phyloP scores from a whole-genome alignment of 768 basidiomycete genomes.

The Saitozyma podzolica region DNA sequence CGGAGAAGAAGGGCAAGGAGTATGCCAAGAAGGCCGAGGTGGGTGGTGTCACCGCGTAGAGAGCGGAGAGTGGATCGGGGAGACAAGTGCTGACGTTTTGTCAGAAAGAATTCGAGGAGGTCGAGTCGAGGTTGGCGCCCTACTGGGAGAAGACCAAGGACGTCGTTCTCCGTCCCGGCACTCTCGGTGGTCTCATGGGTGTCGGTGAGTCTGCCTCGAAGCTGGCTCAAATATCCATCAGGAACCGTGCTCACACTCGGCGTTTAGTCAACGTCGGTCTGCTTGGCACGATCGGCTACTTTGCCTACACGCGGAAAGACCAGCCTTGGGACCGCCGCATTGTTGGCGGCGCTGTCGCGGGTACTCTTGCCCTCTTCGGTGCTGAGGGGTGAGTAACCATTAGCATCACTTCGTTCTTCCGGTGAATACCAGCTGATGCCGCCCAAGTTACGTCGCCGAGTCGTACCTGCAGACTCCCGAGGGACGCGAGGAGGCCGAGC shows the following conservation, averaged over 20 bases:
- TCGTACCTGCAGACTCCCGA: slow-evolving; percentile 63
- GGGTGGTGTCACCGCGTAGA: slow-evolving; percentile 49
- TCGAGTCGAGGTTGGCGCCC: slow-evolving; percentile 38
- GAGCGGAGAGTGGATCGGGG: slow-evolving; percentile 20
- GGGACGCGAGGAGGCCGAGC: slow-evolving; percentile 62
- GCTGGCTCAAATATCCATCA: background rate
- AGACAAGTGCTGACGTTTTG: slow-evolving; percentile 27
- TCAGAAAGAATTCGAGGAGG: slow-evolving; percentile 43
- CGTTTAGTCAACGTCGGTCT: slow-evolving; percentile 69
- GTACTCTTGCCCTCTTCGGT: slow-evolving; percentile 48
- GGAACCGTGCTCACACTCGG: background rate
- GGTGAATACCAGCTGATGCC: slow-evolving; percentile 2
- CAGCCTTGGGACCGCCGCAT: slow-evolving; percentile 54
- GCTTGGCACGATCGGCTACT: slow-evolving; percentile 63
- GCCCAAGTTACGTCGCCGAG: slow-evolving; percentile 63
- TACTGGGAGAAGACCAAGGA: slow-evolving; percentile 59
- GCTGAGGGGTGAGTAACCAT: slow-evolving; percentile 44
- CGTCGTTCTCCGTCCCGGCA: slow-evolving; percentile 64
- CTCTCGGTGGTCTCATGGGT: slow-evolving; percentile 71
- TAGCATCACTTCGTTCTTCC: too few species aligned
- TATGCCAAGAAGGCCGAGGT: slow-evolving; percentile 49
- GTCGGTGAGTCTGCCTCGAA: slow-evolving; percentile 57
- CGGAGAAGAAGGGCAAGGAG: slow-evolving; percentile 37
- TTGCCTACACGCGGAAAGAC: slow-evolving; percentile 64
- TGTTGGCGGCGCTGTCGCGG: slow-evolving; percentile 45